Evolutionary conservation across 2,329 filamentous ascomycete genomes (phyloP).

Genomic region (Orbilia quercus): DNA sequence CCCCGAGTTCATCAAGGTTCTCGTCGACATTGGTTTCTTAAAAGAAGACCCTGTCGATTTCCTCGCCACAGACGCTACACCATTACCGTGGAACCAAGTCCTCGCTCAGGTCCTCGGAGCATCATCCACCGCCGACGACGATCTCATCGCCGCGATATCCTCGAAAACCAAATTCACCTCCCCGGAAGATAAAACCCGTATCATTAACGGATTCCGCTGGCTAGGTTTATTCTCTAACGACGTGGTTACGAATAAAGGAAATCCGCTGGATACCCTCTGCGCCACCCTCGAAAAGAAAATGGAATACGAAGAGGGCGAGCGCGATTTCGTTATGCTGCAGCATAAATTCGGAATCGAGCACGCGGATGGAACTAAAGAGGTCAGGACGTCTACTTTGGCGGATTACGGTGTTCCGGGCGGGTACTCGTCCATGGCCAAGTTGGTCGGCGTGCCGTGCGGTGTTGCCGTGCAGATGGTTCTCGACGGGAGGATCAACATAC

Average conservation of each 20-base stretch:
- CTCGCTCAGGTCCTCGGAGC: conserved; percentile 81
- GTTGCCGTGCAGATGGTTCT: conserved; percentile 83
- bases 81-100: conserved; percentile 84
- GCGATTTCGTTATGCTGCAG: conserved; percentile 76
- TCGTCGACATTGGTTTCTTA: conserved; percentile 92
- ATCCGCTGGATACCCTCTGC: conserved; percentile 90
- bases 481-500: conserved; percentile 77
- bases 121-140: conserved; percentile 71
- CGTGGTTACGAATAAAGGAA: conserved; percentile 72
- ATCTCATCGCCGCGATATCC: conserved; percentile 78
- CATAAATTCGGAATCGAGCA: conserved; percentile 87
- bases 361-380: conserved; percentile 80
- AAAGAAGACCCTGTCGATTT: conserved; percentile 74
- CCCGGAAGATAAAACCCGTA: conserved; percentile 75
- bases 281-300: conserved; percentile 91
- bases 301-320: conserved; percentile 83
- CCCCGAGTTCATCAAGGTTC: conserved; percentile 85
- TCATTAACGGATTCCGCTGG: conserved; percentile 79
- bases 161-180: conserved; percentile 79
- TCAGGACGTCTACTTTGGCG: conserved; percentile 80
- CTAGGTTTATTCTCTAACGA: conserved; percentile 70
- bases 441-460: conserved; percentile 80
- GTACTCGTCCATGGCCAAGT: conserved; percentile 84
- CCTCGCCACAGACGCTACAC: conserved; percentile 68
- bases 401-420: conserved; percentile 84